phyloP scores from a whole-genome alignment of 148 eudicot genomes.

The Fagopyrum tataricum region DNA sequence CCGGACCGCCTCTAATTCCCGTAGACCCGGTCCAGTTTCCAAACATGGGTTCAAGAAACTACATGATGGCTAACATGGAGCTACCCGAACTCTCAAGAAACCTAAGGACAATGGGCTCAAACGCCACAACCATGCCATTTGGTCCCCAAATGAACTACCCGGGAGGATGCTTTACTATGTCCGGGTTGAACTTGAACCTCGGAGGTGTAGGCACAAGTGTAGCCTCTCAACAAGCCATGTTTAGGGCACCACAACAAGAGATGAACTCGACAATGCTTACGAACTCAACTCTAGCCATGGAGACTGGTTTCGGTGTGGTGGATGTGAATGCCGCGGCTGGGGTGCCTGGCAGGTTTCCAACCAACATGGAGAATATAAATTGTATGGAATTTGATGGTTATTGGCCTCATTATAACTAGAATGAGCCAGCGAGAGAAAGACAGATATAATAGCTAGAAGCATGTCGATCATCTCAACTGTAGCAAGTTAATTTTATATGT shows the following conservation, averaged over 20 bases:
- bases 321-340: constrained; percentile 33
- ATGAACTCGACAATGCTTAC: constrained; percentile 31
- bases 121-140: constrained; percentile 27
- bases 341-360: constrained; percentile 38
- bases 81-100: constrained; percentile 15
- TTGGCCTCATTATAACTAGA: constrained; percentile 55
- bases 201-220: constrained; percentile 24
- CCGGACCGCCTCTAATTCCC: constrained; percentile 41
- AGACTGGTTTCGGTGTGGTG: constrained; percentile 31
- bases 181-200: constrained; percentile 63
- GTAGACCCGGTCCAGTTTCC: constrained; percentile 37
- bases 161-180: constrained; percentile 42
- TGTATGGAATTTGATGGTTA: constrained; percentile 65
- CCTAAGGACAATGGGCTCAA: constrained; percentile 32
- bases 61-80: constrained; percentile 26
- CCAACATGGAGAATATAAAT: constrained; percentile 33
- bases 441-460: not conserved
- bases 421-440: not conserved
- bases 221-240: constrained; percentile 27
- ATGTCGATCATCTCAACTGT: not conserved
- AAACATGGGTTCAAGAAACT: constrained; percentile 28
- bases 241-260: constrained; percentile 27
- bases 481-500: not conserved
- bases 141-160: constrained; percentile 41
- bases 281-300: constrained; percentile 15